phyloP scores from a whole-genome alignment of 2,329 filamentous ascomycete species.

The Hyphodiscus sp. region DNA sequence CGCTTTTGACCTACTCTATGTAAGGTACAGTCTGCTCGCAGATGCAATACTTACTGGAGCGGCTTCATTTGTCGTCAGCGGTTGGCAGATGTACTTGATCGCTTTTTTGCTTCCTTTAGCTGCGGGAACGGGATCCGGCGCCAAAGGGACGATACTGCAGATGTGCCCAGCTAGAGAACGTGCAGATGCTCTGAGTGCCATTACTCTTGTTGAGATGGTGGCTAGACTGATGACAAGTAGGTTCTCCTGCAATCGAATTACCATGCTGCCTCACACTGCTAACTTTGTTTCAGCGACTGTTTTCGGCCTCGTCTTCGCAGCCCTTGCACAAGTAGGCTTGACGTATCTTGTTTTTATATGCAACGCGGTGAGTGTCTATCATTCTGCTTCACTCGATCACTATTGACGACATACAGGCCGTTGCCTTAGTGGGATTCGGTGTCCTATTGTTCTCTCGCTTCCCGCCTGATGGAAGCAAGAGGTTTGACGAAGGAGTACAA shows the following conservation, averaged over 20 bases:
- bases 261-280: not conserved
- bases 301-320: conserved; percentile 62
- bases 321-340: conserved; percentile 52
- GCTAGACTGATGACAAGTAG: conserved; percentile 47
- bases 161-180: conserved; percentile 58
- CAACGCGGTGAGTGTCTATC: conserved; percentile 45
- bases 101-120: conserved; percentile 60
- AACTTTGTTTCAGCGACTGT: conserved; percentile 43
- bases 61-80: conserved; percentile 53
- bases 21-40: conserved; percentile 57
- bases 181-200: conserved; percentile 60
- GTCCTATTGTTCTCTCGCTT: conserved; percentile 40
- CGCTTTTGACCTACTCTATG: conserved; percentile 61
- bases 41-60: conserved; percentile 59
- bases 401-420: conserved; percentile 9
- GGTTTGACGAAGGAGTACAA: not conserved
- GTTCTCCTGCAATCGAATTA: not conserved
- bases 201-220: conserved; percentile 65
- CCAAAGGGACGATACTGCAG: conserved; percentile 67
- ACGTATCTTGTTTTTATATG: conserved; percentile 59
- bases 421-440: conserved; percentile 46
- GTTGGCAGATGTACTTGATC: conserved; percentile 64
- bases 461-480: conserved; percentile 26
- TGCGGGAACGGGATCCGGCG: conserved; percentile 61
- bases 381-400: conserved; percentile 21